Evolutionary conservation across 139 green algal species (phyloP).

Genomic region (Tetradesmus obliquus): DNA sequence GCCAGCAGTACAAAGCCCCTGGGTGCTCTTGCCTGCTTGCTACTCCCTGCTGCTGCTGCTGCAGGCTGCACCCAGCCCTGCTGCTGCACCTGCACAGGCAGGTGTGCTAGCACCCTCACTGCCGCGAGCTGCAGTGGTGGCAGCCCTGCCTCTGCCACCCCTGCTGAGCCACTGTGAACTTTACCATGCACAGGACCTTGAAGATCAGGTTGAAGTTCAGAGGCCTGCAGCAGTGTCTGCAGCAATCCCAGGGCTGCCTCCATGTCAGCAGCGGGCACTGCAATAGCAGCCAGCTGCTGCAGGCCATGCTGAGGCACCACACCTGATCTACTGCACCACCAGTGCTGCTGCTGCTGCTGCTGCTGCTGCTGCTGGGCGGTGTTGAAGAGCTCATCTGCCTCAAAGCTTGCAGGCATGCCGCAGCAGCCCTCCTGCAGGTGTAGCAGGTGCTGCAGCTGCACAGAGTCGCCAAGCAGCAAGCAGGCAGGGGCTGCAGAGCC

Average conservation of each 20-base stretch:
- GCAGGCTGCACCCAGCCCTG: neutral
- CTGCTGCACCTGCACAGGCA: neutral
- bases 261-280: neutral
- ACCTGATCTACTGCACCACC: neutral
- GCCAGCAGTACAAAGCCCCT: neutral
- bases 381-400: neutral
- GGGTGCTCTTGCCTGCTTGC: neutral
- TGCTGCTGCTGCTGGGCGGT: neutral
- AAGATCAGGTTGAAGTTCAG: neutral
- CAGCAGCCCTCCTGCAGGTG: neutral
- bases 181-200: neutral
- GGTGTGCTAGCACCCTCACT: neutral
- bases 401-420: neutral
- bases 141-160: too few species aligned
- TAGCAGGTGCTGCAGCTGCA: neutral
- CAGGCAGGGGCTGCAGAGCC: too few species aligned
- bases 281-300: neutral
- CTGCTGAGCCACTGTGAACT: neutral
- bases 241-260: neutral
- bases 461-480: neutral
- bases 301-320: neutral
- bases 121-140: neutral
- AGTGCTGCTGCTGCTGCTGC: neutral
- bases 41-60: neutral
- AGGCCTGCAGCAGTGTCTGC: neutral